These are phyloP conservation scores for Aspergillus tanneri DNA, from an alignment of 2,329 filamentous ascomycete species.

Conservation along the genomic window DNA sequence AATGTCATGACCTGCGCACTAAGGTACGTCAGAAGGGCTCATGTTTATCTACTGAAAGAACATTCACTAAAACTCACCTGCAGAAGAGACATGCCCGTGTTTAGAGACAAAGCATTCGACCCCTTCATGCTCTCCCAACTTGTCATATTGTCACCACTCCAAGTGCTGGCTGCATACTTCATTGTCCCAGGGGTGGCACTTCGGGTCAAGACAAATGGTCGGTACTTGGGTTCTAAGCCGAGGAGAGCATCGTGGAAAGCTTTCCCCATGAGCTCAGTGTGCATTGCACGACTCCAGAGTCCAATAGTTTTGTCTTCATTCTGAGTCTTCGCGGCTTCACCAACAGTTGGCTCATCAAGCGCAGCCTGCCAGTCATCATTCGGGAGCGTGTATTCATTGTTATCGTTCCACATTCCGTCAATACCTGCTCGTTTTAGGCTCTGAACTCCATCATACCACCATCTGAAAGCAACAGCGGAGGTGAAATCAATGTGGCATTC, in stretches of 20 bases:
- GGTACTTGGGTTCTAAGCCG: slow-evolving; percentile 56
- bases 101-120: slow-evolving; percentile 67
- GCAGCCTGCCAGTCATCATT: slow-evolving; percentile 65
- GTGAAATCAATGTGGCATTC: slow-evolving; percentile 74
- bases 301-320: slow-evolving; percentile 56
- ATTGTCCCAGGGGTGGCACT: slow-evolving; percentile 70
- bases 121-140: slow-evolving; percentile 73
- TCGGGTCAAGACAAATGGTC: slow-evolving; percentile 68
- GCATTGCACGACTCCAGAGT: slow-evolving; percentile 66
- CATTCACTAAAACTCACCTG: slow-evolving; percentile 49
- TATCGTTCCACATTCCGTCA: slow-evolving; percentile 76
- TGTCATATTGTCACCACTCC: slow-evolving; percentile 73
- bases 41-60: background rate
- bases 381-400: slow-evolving; percentile 70
- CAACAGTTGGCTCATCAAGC: slow-evolving; percentile 48
- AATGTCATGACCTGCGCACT: slow-evolving; percentile 71
- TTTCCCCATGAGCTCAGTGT: slow-evolving; percentile 71
- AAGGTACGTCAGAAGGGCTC: background rate
- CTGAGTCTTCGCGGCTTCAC: slow-evolving; percentile 38
- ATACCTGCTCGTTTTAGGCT: slow-evolving; percentile 63
- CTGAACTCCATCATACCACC: slow-evolving; percentile 69
- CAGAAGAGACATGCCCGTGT: slow-evolving; percentile 65
- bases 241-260: slow-evolving; percentile 67
- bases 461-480: slow-evolving; percentile 63
- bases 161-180: slow-evolving; percentile 68